A percentile compares a stretch with the other conserved stretches of the same genome.
These are phyloP conservation scores for Taxawa tesnikishii DNA, from an alignment of 2,329 filamentous ascomycete species.

Conservation along the genomic window DNA sequence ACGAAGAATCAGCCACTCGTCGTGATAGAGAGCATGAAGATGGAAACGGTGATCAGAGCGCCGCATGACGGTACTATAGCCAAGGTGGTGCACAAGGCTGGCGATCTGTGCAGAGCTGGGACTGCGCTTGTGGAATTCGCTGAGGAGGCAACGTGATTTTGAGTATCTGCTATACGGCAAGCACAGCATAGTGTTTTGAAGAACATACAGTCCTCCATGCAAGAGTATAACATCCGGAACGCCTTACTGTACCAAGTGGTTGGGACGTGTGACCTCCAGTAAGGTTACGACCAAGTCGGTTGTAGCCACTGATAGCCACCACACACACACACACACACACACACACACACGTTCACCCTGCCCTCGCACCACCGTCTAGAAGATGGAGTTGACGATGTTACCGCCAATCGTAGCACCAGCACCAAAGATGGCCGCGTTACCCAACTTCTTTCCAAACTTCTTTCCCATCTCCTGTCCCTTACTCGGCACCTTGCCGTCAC, in stretches of 20 bases:
- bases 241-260: too few species aligned
- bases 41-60: slow-evolving; percentile 43
- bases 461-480: slow-evolving; percentile 70
- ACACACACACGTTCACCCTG: too few species aligned
- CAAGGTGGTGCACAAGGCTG: slow-evolving; percentile 35
- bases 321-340: too few species aligned
- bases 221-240: too few species aligned
- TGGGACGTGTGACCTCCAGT: too few species aligned
- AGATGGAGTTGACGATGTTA: slow-evolving; percentile 84
- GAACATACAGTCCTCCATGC: too few species aligned
- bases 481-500: slow-evolving; percentile 37
- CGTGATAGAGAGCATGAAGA: slow-evolving; percentile 48
- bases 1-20: slow-evolving; percentile 78
- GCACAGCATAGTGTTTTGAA: not conserved
- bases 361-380: slow-evolving; percentile 46
- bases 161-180: too few species aligned
- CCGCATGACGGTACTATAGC: slow-evolving; percentile 35
- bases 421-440: slow-evolving; percentile 77
- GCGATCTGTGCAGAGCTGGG: slow-evolving; percentile 33
- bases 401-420: slow-evolving; percentile 83
- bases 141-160: slow-evolving; percentile 11
- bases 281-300: too few species aligned
- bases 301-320: too few species aligned
- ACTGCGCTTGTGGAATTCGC: slow-evolving; percentile 33
- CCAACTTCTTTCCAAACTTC: slow-evolving; percentile 94